phyloP scores from a whole-genome alignment of 352 stramenopile species.

The Phytopythium helicoides region DNA sequence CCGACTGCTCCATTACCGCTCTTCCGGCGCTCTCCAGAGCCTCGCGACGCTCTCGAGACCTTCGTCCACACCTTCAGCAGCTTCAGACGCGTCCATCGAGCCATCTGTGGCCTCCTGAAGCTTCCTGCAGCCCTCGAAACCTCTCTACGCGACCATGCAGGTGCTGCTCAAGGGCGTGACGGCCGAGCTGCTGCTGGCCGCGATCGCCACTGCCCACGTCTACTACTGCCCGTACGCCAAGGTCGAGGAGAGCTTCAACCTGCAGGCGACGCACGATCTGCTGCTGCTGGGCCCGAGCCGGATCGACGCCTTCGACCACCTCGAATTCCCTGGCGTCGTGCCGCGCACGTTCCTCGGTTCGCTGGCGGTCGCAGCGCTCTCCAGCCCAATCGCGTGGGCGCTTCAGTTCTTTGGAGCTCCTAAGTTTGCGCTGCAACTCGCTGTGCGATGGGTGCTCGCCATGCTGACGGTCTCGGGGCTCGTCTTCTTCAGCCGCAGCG shows the following conservation, averaged over 20 bases:
- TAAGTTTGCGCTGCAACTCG: constrained; percentile 61
- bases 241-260: constrained; percentile 98
- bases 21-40: too few relatives aligned
- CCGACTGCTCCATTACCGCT: too few relatives aligned
- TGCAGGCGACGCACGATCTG: constrained; percentile 98
- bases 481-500: constrained; percentile 55
- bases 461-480: constrained; percentile 57
- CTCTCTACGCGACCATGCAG: neutral
- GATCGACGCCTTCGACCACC: constrained; percentile 92
- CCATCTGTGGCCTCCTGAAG: neutral
- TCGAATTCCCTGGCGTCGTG: constrained; percentile 97
- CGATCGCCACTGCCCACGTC: constrained; percentile 41
- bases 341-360: constrained; percentile 96
- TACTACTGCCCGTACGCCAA: constrained; percentile 76
- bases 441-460: constrained; percentile 58
- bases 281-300: constrained; percentile 63
- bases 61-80: too few relatives aligned
- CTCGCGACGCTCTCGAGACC: too few relatives aligned
- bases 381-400: constrained; percentile 39
- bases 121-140: neutral
- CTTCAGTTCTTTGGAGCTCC: constrained; percentile 16
- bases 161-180: constrained; percentile 23
- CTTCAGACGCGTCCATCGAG: neutral
- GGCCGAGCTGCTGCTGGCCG: constrained; percentile 37
- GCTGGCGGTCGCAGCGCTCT: constrained; percentile 50